These are phyloP conservation scores for Schoenoplectus triqueter DNA, from an alignment of 202 grass and related monocot genomes.

Conservation along the genomic window DNA sequence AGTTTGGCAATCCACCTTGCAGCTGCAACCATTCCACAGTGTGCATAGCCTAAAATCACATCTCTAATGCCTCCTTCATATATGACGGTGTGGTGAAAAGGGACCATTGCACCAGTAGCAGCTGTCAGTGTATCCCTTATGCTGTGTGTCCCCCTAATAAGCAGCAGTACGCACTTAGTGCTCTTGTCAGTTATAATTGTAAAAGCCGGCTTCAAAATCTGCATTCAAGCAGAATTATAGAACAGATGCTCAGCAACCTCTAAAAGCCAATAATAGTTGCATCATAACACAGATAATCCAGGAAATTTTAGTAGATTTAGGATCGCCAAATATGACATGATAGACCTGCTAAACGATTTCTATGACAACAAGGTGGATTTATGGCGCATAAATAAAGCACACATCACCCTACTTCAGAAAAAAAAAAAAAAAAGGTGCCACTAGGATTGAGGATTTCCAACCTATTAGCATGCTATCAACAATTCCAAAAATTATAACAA, in stretches of 20 bases:
- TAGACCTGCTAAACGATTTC: too few species aligned
- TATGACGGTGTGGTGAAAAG: constrained; percentile 97
- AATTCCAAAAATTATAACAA: too few species aligned
- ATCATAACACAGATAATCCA: not conserved
- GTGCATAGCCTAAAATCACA: constrained; percentile 97
- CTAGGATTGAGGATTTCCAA: too few species aligned
- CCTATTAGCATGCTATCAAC: too few species aligned
- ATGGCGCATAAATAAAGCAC: too few species aligned
- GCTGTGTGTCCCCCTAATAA: constrained; percentile 97
- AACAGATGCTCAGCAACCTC: constrained; percentile 15
- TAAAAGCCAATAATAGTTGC: not conserved
- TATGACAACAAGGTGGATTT: too few species aligned
- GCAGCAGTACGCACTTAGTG: constrained; percentile 73
- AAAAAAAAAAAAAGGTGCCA: too few species aligned
- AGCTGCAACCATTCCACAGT: constrained; percentile 98
- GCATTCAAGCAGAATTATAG: constrained; percentile 41
- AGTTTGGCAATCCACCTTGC: constrained; percentile 97
- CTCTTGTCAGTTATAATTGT: constrained; percentile 87
- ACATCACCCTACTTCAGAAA: too few species aligned
- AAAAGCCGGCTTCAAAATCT: constrained; percentile 98
- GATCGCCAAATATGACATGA: not conserved
- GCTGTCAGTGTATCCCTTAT: constrained; percentile 97
- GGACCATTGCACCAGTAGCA: constrained; percentile 90
- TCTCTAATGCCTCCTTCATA: constrained; percentile 88
- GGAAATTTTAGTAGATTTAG: not conserved